Conservation (phyloP, 164 flowering plant species). For the Vitis cinerea region DNA sequence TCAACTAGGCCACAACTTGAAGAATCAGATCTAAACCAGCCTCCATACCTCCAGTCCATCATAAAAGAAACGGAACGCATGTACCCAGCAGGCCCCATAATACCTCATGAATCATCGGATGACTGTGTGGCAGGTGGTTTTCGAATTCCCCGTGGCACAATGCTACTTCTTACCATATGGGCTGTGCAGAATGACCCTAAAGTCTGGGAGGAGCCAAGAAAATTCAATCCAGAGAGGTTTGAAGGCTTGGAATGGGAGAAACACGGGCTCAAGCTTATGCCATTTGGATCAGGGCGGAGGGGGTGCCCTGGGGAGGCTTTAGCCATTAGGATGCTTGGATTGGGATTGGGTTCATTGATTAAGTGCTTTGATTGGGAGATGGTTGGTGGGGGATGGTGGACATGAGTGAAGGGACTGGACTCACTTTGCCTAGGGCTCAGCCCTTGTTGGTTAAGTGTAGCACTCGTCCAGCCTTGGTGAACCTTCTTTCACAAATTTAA, state of each 20-base stretch:
- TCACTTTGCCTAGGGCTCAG: constrained; percentile 30
- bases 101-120: constrained; percentile 36
- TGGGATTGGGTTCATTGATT: constrained; percentile 32
- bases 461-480: constrained; percentile 24
- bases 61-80: constrained; percentile 31
- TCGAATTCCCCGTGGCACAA: constrained; percentile 33
- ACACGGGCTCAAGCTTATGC: constrained; percentile 34
- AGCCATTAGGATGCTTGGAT: constrained; percentile 29
- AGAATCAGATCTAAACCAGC: constrained; percentile 30
- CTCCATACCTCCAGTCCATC: constrained; percentile 30
- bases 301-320: constrained; percentile 46
- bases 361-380: constrained; percentile 58
- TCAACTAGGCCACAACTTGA: constrained; percentile 19
- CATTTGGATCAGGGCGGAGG: constrained; percentile 49
- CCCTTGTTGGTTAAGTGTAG: constrained; percentile 29
- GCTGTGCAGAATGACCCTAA: constrained; percentile 36
- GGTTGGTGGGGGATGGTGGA: constrained; percentile 35
- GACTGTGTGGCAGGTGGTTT: constrained; percentile 31
- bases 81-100: constrained; percentile 31
- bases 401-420: constrained; percentile 37
- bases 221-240: constrained; percentile 40
- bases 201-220: constrained; percentile 29
- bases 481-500: constrained; percentile 28
- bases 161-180: constrained; percentile 35
- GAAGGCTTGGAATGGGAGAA: constrained; percentile 11